These are phyloP conservation scores for Yamadazyma kitorensis DNA, from an alignment of 805 yeast species.

Conservation along the genomic window DNA sequence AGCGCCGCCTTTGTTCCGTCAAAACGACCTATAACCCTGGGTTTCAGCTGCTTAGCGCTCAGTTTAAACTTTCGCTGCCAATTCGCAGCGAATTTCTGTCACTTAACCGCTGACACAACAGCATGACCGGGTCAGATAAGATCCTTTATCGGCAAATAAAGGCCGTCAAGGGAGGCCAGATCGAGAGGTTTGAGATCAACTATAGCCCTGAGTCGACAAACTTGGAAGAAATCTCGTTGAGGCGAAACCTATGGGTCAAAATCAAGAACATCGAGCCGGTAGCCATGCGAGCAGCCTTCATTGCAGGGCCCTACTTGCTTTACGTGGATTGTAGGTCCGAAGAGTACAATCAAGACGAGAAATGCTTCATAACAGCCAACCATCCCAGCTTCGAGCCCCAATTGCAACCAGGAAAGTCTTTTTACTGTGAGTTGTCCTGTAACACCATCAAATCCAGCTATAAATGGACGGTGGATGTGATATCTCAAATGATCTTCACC, in stretches of 20 bases:
- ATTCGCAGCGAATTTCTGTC: too few species aligned
- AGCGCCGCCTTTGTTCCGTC: too few species aligned
- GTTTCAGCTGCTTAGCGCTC: too few species aligned
- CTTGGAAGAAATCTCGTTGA: constrained; percentile 3
- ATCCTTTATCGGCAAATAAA: constrained; percentile 36
- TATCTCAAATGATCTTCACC: constrained; percentile 76
- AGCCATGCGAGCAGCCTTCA: constrained; percentile 74
- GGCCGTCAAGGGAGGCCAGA: constrained; percentile 56
- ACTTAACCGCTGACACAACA: constrained; percentile 1
- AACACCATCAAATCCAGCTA: constrained; percentile 59
- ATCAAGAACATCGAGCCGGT: constrained; percentile 71
- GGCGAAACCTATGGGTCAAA: constrained; percentile 43
- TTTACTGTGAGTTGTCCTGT: constrained; percentile 57
- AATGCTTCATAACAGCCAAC: constrained; percentile 67
- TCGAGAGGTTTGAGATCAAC: constrained; percentile 52
- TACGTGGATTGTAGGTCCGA: constrained; percentile 77
- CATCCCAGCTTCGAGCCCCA: constrained; percentile 76
- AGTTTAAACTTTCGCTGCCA: too few species aligned
- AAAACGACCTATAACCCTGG: too few species aligned
- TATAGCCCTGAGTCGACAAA: constrained; percentile 35
- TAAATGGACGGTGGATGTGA: constrained; percentile 77
- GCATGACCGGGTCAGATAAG: constrained; percentile 11
- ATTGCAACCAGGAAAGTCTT: constrained; percentile 63
- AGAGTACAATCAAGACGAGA: constrained; percentile 54
- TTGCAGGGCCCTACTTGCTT: constrained; percentile 85